Base-by-base conservation (phyloP, 2,329 filamentous ascomycete species). In the Talaromyces marneffei region DNA sequence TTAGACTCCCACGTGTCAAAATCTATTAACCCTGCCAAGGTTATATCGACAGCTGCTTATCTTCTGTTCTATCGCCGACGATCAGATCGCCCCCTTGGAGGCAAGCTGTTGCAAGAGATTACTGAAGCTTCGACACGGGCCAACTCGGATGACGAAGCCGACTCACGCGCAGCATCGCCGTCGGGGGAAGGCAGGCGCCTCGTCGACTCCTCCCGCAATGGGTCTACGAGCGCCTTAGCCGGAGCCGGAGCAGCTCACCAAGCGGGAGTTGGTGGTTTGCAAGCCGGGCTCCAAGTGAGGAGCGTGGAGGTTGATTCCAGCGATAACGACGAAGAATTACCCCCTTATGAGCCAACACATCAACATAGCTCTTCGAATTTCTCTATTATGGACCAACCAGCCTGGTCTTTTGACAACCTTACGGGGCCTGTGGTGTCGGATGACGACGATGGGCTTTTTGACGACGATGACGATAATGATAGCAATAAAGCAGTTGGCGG, bases 61-160 rank as follows among this genome's bases (percentile, higher is more conserved):
- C 83, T 99, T 10, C 82, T 99, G 35, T 99, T 99, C 80, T 99
- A 99, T 78, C 90, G 94, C 42, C 89, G 94, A 61, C 88, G 91
- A 65, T 91, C 91, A 4, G 81, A 84, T 7, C 77, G 76, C 64
- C 89, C 91, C 65, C 85, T 99, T 66, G 94, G 94, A 61, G 92
- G 92, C 27, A 82, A 87, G 48, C 83, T 83, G 57, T 87, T 97
- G 63, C 83, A 87, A 67, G 80, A 87, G 66, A 86, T 96, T 55
- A 80, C 90, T 59, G 83, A 87, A 57, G 80, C 82, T 60, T 89
- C 84, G 65, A 82, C 83, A 63, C 77, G 81, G 55, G 78, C 78
- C 57, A 83, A 84, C 55, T 72, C 75, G 62, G 60, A 62, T 20
- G 77, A 80, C 40, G 77, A 79, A 25, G 61, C 66, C 23, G 72